phyloP scores from a whole-genome alignment of 495 filamentous ascomycete genomes.

The Trypethelium eluteriae region DNA sequence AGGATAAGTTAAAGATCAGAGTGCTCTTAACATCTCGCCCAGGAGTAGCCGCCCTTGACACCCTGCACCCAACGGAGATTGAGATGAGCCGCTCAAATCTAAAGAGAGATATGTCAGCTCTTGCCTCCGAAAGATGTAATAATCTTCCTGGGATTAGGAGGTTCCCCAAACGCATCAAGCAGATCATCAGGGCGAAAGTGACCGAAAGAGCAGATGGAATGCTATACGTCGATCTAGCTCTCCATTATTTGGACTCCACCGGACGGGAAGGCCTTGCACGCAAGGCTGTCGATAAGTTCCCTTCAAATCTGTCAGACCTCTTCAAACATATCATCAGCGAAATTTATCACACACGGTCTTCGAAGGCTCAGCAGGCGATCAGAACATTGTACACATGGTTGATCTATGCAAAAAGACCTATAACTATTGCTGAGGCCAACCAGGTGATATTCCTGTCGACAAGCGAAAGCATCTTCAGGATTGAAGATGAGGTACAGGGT shows the following conservation, averaged over 20 bases:
- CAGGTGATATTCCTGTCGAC: background rate
- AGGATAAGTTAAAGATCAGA: constrained; percentile 1
- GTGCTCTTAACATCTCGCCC: constrained; percentile 1
- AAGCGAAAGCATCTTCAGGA: background rate
- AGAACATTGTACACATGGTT: constrained; percentile 8
- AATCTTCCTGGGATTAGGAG: background rate
- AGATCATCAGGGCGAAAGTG: constrained; percentile 9
- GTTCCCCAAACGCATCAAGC: constrained; percentile 3
- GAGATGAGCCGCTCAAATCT: constrained; percentile 6
- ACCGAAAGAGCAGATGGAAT: constrained; percentile 8
- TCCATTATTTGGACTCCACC: constrained; percentile 4
- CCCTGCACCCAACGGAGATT: constrained; percentile 10
- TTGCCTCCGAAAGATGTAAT: constrained; percentile 8
- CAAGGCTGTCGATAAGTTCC: background rate
- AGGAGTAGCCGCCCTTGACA: constrained; percentile 5
- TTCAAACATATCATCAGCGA: background rate
- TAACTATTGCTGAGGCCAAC: constrained; percentile 4
- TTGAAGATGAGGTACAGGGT: constrained; percentile 8
- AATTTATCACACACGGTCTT: background rate
- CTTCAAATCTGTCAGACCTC: constrained; percentile 7
- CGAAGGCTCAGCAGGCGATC: background rate
- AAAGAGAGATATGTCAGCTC: constrained; percentile 9
- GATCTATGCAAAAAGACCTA: constrained; percentile 2
- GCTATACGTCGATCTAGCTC: constrained; percentile 7
- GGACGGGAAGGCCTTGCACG: constrained; percentile 2